phyloP scores from a whole-genome alignment of 352 stramenopile genomes.

The Phytophthora podocarpi region DNA sequence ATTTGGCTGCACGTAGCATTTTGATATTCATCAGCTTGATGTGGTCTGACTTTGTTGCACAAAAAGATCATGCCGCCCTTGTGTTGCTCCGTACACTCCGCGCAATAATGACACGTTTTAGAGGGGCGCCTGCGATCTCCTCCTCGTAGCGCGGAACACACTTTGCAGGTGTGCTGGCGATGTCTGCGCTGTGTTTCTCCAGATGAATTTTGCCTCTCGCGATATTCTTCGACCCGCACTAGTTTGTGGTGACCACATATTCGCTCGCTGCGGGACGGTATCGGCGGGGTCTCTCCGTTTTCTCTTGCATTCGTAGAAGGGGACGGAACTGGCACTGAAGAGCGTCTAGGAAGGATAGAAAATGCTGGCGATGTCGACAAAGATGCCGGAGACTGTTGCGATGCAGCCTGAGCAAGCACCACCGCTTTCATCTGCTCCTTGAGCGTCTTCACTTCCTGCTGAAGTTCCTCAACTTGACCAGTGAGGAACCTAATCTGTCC shows the following conservation, averaged over 20 bases:
- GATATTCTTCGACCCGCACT: slow-evolving; percentile 26
- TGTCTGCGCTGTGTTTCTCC: slow-evolving; percentile 19
- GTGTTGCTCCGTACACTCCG: slow-evolving; percentile 26
- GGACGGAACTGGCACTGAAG: too few species aligned
- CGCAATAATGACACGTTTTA: slow-evolving; percentile 31
- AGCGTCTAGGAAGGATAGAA: not conserved
- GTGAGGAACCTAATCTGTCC: slow-evolving; percentile 8
- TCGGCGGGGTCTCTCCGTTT: too few species aligned
- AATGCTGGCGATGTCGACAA: not conserved
- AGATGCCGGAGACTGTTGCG: not conserved
- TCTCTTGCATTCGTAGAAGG: too few species aligned
- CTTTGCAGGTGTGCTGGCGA: slow-evolving; percentile 32
- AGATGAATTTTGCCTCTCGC: slow-evolving; percentile 15
- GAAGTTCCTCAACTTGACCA: slow-evolving; percentile 28
- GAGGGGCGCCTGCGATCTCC: slow-evolving; percentile 17
- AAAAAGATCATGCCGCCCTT: slow-evolving; percentile 28
- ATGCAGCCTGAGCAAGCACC: slow-evolving; percentile 1
- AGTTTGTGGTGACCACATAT: slow-evolving; percentile 27
- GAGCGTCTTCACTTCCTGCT: slow-evolving; percentile 26
- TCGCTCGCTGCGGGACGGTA: too few species aligned
- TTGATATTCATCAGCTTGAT: slow-evolving; percentile 17
- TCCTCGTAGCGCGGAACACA: slow-evolving; percentile 30
- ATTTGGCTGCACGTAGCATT: slow-evolving; percentile 38
- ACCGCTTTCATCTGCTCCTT: slow-evolving; percentile 31
- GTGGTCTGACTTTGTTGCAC: slow-evolving; percentile 26